Base-by-base conservation (phyloP, 2,329 filamentous ascomycete genomes). In the Madurella fahalii region DNA sequence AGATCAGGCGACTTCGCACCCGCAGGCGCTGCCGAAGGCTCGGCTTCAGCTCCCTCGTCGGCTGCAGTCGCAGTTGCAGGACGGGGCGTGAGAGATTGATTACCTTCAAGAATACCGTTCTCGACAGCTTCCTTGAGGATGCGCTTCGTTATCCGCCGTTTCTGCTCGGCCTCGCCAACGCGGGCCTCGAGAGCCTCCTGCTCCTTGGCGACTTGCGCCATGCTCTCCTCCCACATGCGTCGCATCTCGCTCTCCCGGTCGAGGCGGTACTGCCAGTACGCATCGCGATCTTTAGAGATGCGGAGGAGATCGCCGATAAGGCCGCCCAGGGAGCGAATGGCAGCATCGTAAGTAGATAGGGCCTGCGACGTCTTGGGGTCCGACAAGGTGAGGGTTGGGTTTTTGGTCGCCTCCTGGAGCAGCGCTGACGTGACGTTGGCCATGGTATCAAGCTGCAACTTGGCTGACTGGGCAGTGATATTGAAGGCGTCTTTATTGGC, bases 211-310 rank as follows among this genome's bases (percentile, higher is more conserved):
- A 99, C 88, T 64, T 92, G 86, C 9, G 94, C 91, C 94, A 99
- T 96, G 72, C 92, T 97, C 66, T 99, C 94, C 72, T 99, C 94
- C 94, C 94, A 99, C 84, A 99, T 89, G 56, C 89, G 86, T 39
- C 94, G 85, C 73, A 97, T 87, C 68, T 96, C 90, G 42, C 86
- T 86, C 73, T 99, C 94, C 51, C 91, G 86, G 63, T 96, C 92
- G 40, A 99, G 77, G 13, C 92, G 86, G 68, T 95, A 95, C 70
- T 97, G 93, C 94, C 94, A 99, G 69, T 95, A 96, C 0, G 90
- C 85, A 71, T 99, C 94, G 49, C 95, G 87, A 67, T 99, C 94
- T 64, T 89, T 86, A 9, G 92, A 93, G 65, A 99, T 97, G 48
- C 92, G 90, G 45, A 96, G 77, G 9, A 99, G 78, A 68, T 96